Conservation (phyloP, 2,329 filamentous ascomycete genomes). For the Parasarocladium wereldwijsianum region DNA sequence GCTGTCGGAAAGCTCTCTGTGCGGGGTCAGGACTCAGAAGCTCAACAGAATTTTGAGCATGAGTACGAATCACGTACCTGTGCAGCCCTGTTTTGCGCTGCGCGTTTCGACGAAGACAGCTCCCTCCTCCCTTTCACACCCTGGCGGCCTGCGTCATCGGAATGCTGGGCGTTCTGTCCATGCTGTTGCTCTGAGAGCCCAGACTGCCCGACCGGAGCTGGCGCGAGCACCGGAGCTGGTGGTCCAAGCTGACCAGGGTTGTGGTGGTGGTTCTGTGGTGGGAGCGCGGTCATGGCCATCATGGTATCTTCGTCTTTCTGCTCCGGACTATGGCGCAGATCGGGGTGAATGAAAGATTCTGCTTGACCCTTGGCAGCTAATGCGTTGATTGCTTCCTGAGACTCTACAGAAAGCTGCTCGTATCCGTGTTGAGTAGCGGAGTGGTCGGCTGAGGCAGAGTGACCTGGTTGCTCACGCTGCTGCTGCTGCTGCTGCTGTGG, state of each 20-base stretch:
- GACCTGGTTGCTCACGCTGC: conserved; percentile 1
- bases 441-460: conserved; percentile 3
- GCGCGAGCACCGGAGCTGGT: conserved; percentile 14
- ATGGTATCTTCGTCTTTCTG: conserved; percentile 14
- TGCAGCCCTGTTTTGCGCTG: conserved; percentile 89
- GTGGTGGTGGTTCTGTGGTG: no score
- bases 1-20: conserved; percentile 89
- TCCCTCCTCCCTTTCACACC: conserved; percentile 75
- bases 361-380: conserved; percentile 20
- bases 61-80: conserved; percentile 52
- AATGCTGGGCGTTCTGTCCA: conserved; percentile 9
- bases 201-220: no score
- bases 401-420: conserved; percentile 21
- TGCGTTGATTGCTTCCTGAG: conserved; percentile 19
- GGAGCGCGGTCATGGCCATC: conserved; percentile 22
- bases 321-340: conserved; percentile 22
- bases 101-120: conserved; percentile 87
- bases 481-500: conserved; percentile 1
- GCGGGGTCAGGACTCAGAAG: neutral
- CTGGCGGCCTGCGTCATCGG: conserved; percentile 23
- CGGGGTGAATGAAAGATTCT: conserved; percentile 33
- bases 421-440: conserved; percentile 23
- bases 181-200: no score
- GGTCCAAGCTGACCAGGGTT: conserved; percentile 15
- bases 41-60: conserved; percentile 1